These are phyloP conservation scores for Chaetomium tenue DNA, from an alignment of 495 filamentous ascomycete species.

Conservation along the genomic window DNA sequence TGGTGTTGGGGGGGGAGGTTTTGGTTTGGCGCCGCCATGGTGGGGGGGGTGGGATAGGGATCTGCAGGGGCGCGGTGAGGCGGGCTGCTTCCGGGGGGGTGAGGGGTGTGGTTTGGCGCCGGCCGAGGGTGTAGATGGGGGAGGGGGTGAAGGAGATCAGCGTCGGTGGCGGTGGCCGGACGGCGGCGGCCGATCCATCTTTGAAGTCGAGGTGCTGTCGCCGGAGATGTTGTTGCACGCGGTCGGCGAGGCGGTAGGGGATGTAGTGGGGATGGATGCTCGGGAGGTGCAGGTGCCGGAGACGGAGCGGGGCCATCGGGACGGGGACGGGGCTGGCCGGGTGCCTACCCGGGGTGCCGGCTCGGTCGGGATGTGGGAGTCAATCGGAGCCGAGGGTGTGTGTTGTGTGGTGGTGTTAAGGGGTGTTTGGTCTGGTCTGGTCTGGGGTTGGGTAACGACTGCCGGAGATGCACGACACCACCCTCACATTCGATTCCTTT, in stretches of 20 bases:
- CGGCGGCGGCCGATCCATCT: constrained; percentile 22
- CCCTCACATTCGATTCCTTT: neutral
- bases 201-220: constrained; percentile 37
- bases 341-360: neutral
- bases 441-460: neutral
- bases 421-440: neutral
- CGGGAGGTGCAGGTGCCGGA: constrained; percentile 72
- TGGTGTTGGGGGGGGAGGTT: too few species aligned
- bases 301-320: constrained; percentile 33
- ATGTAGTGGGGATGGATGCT: constrained; percentile 33
- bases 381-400: too few species aligned
- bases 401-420: too few species aligned
- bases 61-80: constrained; percentile 43
- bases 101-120: constrained; percentile 67
- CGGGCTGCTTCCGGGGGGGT: constrained; percentile 45
- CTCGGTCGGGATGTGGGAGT: neutral
- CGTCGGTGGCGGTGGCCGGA: constrained; percentile 60
- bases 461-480: constrained; percentile 11
- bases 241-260: constrained; percentile 43
- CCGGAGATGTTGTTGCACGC: constrained; percentile 44
- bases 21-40: neutral
- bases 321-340: neutral
- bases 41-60: constrained; percentile 15
- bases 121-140: constrained; percentile 87
- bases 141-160: constrained; percentile 80